phyloP scores from a whole-genome alignment of 2,329 filamentous ascomycete species.

The Meredithiella fracta region DNA sequence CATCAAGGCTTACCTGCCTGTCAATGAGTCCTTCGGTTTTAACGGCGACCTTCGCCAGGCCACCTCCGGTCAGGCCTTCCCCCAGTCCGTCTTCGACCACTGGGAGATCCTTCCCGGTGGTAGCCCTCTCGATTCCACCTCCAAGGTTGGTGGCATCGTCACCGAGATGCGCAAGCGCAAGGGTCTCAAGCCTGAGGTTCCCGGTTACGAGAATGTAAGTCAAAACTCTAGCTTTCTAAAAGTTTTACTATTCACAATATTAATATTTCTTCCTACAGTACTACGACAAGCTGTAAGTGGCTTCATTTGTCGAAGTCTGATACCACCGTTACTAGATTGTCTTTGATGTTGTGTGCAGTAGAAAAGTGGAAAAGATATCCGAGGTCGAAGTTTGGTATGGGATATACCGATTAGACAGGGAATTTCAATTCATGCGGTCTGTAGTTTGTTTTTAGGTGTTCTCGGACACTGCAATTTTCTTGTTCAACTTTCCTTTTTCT shows the following conservation, averaged over 20 bases:
- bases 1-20: constrained; percentile 92
- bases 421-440: constrained; percentile 11
- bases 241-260: neutral
- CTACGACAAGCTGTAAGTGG: constrained; percentile 14
- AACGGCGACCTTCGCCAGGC: constrained; percentile 86
- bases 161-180: constrained; percentile 93
- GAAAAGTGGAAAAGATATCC: constrained; percentile 14
- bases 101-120: constrained; percentile 94
- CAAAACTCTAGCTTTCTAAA: neutral
- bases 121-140: constrained; percentile 67
- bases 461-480: constrained; percentile 14
- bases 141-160: constrained; percentile 71
- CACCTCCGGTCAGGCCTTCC: constrained; percentile 97
- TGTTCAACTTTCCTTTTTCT: neutral
- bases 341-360: constrained; percentile 10
- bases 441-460: constrained; percentile 11
- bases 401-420: constrained; percentile 8
- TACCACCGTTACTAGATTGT: constrained; percentile 13
- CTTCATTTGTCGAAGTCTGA: constrained; percentile 11
- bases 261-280: constrained; percentile 11
- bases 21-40: constrained; percentile 98
- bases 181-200: constrained; percentile 94
- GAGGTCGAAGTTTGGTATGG: constrained; percentile 9
- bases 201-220: constrained; percentile 83
- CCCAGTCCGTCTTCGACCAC: constrained; percentile 96